Percentiles rank a stretch among this genome's conserved stretches.
These are phyloP conservation scores for Linanthus parryae DNA, from an alignment of 148 eudicot genomes.

Conservation along the genomic window DNA sequence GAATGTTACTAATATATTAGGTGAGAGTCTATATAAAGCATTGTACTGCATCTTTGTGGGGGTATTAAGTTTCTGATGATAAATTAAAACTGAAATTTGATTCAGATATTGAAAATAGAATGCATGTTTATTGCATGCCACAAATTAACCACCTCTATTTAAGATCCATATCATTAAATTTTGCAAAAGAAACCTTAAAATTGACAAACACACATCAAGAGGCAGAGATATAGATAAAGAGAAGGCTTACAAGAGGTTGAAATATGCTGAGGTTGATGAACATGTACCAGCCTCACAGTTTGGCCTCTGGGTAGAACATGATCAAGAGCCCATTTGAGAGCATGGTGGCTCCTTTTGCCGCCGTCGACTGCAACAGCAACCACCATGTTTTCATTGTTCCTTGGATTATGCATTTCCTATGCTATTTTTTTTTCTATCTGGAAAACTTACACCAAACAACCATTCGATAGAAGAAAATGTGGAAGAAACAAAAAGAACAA, in stretches of 20 bases:
- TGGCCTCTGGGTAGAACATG: slow-evolving; percentile 40
- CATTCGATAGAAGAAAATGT: no score
- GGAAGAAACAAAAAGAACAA: no score
- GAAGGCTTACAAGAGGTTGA: slow-evolving; percentile 1
- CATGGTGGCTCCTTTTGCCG: slow-evolving; percentile 50
- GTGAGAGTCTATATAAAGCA: no score
- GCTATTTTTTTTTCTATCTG: no score
- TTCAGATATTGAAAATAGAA: no score
- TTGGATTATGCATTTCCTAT: no score
- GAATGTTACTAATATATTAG: no score
- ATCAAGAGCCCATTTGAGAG: slow-evolving; percentile 66
- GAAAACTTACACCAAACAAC: no score
- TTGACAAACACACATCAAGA: neutral
- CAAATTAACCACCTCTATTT: neutral
- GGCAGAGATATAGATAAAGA: neutral
- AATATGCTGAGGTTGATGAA: slow-evolving; percentile 26
- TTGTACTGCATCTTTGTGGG: no score
- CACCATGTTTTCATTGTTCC: slow-evolving; percentile 10
- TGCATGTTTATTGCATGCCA: neutral
- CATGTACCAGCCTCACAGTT: slow-evolving; percentile 51
- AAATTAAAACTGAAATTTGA: no score
- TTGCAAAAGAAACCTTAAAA: neutral
- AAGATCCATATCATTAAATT: neutral
- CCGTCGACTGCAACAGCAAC: slow-evolving; percentile 53
- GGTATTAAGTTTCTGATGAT: neutral